Conservation (phyloP, 768 basidiomycete genomes). For the Russula griseocarnosa region DNA sequence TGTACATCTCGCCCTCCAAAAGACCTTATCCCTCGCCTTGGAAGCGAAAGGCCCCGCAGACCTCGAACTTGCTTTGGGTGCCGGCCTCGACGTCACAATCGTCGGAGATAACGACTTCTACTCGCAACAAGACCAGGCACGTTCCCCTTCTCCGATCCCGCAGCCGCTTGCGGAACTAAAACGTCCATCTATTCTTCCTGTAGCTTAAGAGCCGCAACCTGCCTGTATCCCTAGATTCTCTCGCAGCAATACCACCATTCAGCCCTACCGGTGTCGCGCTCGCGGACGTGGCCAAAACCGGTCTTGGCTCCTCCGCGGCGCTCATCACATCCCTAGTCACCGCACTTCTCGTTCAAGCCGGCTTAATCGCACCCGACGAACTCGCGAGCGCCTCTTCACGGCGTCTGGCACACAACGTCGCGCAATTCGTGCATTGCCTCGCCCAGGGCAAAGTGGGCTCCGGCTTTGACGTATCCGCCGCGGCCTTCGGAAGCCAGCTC, state of each 20-base stretch:
- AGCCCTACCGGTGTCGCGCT: slow-evolving; percentile 62
- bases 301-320: slow-evolving; percentile 94
- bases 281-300: slow-evolving; percentile 92
- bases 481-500: slow-evolving; percentile 90
- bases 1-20: slow-evolving; percentile 82
- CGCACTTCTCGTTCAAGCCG: slow-evolving; percentile 73
- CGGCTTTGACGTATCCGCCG: slow-evolving; percentile 94
- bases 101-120: slow-evolving; percentile 98
- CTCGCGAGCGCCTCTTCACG: slow-evolving; percentile 43
- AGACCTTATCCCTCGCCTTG: slow-evolving; percentile 61
- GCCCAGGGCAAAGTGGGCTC: slow-evolving; percentile 98
- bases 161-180: background rate
- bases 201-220: slow-evolving; percentile 64
- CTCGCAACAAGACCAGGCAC: slow-evolving; percentile 84
- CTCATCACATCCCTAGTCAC: slow-evolving; percentile 93
- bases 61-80: slow-evolving; percentile 42
- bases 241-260: slow-evolving; percentile 74
- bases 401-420: slow-evolving; percentile 79
- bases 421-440: slow-evolving; percentile 92
- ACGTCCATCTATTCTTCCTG: background rate
- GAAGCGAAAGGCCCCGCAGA: slow-evolving; percentile 51
- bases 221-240: slow-evolving; percentile 58
- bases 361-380: slow-evolving; percentile 51
- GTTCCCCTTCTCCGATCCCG: slow-evolving; percentile 10
- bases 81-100: slow-evolving; percentile 72